Evolutionary conservation across 2,329 filamentous ascomycete species (phyloP), one percentile per base, ranked within the genome.

Genomic region (Raffaelea deltoideospora): DNA sequence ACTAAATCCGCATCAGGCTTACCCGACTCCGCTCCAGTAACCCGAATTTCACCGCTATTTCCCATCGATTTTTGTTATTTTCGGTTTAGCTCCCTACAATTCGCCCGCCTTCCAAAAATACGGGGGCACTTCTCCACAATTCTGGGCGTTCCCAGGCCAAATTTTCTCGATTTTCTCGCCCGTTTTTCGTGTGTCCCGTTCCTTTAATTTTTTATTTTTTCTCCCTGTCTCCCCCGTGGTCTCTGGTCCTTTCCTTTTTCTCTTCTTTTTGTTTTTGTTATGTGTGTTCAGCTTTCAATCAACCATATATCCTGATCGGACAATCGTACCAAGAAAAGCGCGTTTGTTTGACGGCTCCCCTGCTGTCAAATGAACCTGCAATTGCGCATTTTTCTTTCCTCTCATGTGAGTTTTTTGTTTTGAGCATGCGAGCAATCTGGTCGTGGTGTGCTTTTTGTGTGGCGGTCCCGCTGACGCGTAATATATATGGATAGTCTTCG

Each of bases 321-420:
- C n/a, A n/a, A n/a, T n/a, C n/a, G n/a, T 43, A 34, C 37, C 36
- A 18, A 13, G 11, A 48, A 51, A 59, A 60, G 84, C 85, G 85
- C 84, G 84, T 78, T 93, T 85, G 68, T 79, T 92, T 90, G 85
- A 69, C 83, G 82, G 77, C 78, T 63, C 55, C 43, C 49, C 47
- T 57, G 79, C 84, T 87, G 85, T 92, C 84, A 88, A 85, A 94
- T 94, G 87, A 94, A 90, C 85, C 85, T 95, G 87, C 85, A 87
- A 66, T 65, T 62, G 63, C 63, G 61, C 56, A 63, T 66, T 57
- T 55, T 64, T 58, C 61, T 64, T 61, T 70, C 65, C 65, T 67
- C 69, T 59, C 66, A 66, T 65, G 79, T 84, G 71, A 63, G 72
- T 62, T 13, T 10, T 18, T 10, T 5, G 17, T 10, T 17, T 10